Base-by-base conservation (phyloP, 2,329 filamentous ascomycete species). In the Curvularia lunata region DNA sequence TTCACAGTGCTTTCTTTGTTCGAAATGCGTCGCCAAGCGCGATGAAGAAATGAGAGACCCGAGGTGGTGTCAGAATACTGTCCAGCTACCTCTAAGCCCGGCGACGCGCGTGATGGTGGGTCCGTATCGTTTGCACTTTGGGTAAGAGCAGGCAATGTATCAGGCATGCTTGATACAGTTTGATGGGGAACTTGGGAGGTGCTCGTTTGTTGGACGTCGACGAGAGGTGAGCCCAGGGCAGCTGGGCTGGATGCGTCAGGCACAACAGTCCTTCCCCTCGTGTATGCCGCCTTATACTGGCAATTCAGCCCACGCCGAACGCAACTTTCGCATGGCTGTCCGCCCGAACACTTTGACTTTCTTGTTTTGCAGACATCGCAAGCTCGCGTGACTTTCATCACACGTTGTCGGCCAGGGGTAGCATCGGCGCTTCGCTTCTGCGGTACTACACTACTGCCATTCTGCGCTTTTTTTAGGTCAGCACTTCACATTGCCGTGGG, bases 11-110 rank as follows among this genome's bases (percentile, higher is more conserved):
- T 79, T 81, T 87, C 49, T 81, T 88, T 40, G 81, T 87, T 45
- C 80, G 87, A 61, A 67, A 91, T 54, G 81, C 88, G 77, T 81
- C 89, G 73, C 87, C 90, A 80, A 82, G 88, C 79, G 81, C 88
- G 86, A 74, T 90, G 63, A 79, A 91, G 75, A 77, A 88, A 81
- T 64, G 84, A 77, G 66, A 83, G 70, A 42, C 81, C 68, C 68
- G 84, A 80, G 4, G 84, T 82, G 13, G 81, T 80, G 9, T 84
- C 84, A n/a, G 84, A 77, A 59, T 84, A 83, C 50, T 86, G 83
- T 1, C 82, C 83, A 61, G 83, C 80, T 10, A 84, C 80, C 58
- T 84, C 82, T 1, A 82, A 77, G 48, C 80, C 82, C 1, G 80
- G 82, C 1, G 81, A 85, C 8, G 48, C 65, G 2, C 67, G 63